Evolutionary conservation across 768 basidiomycete genomes (phyloP).

Genomic region (Thelephora ganbajun): DNA sequence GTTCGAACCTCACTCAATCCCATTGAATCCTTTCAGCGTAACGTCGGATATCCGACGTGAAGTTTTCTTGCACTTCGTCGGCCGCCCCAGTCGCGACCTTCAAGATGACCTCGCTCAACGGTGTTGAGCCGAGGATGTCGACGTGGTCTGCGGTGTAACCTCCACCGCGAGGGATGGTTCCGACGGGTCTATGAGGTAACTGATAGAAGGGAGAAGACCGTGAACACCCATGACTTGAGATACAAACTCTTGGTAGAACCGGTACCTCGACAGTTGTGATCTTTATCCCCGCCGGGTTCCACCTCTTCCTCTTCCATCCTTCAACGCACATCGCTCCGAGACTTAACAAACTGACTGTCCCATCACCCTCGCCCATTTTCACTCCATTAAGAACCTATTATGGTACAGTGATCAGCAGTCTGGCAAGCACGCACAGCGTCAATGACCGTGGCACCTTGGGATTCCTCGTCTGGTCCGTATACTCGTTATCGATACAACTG

Average conservation of each 20-base stretch:
- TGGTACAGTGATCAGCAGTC: background rate
- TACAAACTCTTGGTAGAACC: background rate
- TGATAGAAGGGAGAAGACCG: constrained; percentile 15
- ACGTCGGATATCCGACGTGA: constrained; percentile 66
- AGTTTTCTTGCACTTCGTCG: constrained; percentile 51
- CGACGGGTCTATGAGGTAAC: constrained; percentile 69
- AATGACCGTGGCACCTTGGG: constrained; percentile 32
- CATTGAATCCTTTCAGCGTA: constrained; percentile 65
- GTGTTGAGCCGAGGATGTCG: constrained; percentile 52
- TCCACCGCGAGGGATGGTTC: constrained; percentile 72
- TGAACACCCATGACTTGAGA: too few species aligned
- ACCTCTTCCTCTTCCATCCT: constrained; percentile 79
- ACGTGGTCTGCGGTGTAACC: constrained; percentile 88
- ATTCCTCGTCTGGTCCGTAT: constrained; percentile 44
- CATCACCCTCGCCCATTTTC: constrained; percentile 90
- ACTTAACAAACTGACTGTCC: constrained; percentile 76
- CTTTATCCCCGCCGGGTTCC: constrained; percentile 87
- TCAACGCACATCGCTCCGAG: constrained; percentile 95
- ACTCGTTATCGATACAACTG: constrained; percentile 79
- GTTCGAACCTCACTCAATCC: constrained; percentile 34
- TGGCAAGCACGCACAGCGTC: background rate
- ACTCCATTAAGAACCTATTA: constrained; percentile 70
- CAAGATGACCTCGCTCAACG: constrained; percentile 80
- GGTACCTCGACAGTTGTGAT: constrained; percentile 77
- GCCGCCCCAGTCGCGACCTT: constrained; percentile 80